phyloP scores from a whole-genome alignment of 1,139 yeast species.

The Sugiyamaella neomexicana region DNA sequence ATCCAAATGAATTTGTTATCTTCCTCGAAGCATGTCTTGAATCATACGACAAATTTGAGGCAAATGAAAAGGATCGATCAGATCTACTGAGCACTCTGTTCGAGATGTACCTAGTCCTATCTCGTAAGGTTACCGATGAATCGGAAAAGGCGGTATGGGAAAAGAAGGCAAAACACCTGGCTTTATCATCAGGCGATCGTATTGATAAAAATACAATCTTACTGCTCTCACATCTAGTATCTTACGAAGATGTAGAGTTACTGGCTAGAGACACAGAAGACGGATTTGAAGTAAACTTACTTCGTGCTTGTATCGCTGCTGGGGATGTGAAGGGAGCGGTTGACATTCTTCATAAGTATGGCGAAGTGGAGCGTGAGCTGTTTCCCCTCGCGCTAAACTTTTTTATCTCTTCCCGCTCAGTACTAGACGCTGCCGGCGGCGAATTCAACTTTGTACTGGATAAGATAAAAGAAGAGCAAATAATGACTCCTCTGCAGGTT shows the following conservation, averaged over 20 bases:
- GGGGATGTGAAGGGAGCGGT: conserved; percentile 60
- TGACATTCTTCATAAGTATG: conserved; percentile 57
- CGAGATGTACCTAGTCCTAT: conserved; percentile 73
- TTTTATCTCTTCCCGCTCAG: conserved; percentile 57
- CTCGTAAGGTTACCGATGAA: conserved; percentile 46
- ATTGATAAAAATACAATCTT: conserved; percentile 63
- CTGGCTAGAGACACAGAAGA: conserved; percentile 38
- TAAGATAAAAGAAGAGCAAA: conserved; percentile 52
- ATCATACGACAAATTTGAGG: conserved; percentile 74
- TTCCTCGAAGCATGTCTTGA: conserved; percentile 90
- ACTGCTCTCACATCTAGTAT: conserved; percentile 59
- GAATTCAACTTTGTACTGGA: conserved; percentile 54
- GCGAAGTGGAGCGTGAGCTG: conserved; percentile 61
- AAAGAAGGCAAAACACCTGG: conserved; percentile 58
- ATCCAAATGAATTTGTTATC: conserved; percentile 87
- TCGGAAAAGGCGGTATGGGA: conserved; percentile 55
- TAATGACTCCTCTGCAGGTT: conserved; percentile 75
- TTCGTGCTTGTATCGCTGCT: conserved; percentile 61
- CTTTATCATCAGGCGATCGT: conserved; percentile 44
- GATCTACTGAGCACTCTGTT: conserved; percentile 76
- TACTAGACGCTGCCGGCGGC: conserved; percentile 56
- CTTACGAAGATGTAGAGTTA: conserved; percentile 31
- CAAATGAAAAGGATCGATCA: conserved; percentile 63
- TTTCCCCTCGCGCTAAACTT: conserved; percentile 66
- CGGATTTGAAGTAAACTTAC: conserved; percentile 63